Evolutionary conservation across 192 early-diverging fungal species (phyloP), one percentile per base, ranked within the genome.

Genomic region (Allomyces javanicus): DNA sequence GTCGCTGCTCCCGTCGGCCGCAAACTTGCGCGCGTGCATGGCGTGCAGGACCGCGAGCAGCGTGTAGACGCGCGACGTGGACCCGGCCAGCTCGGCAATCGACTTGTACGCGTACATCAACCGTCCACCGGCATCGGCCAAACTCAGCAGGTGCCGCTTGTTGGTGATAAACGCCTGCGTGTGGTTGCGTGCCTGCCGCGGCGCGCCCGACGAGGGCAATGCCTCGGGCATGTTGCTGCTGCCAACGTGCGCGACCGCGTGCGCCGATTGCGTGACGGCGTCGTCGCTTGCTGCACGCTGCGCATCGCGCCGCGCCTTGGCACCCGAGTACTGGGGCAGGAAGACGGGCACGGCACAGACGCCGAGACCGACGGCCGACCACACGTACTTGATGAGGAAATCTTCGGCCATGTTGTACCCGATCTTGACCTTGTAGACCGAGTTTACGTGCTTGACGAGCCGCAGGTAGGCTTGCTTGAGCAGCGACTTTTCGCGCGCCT

Each of bases 41-140:
- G 86, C 87, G 65, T 93, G 87, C 55, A 96, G 81, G 12, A 93
- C 88, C 61, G 86, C 82, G 65, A 96, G 72, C 64, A 96, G 80
- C 66, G 85, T 81, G 72, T 88, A 91, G 24, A 97, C 94, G 67
- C 92, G 83, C 33, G 79, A 82, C 24, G 92, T 93, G 68, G 89
- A 89, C 40, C 92, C 92, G 0, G 91, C 89, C 61, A 94, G 81
- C 77, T 94, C 92, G 65, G 87, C 84, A 68, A 92, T 69, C 74
- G 93, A 91, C 76, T 94, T 94, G 78, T 90, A 91, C 27, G 92
- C 89, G 73, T 92, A 93, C 90, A 97, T 97, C 79, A 96, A 85
- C 68, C 94, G 86, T 25, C 94, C 94, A 74, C 89, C 89, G 24
- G 94, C 94, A 72, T 97, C 94, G 7, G 91, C 86, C 44, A 91